phyloP scores from a whole-genome alignment of 2,329 filamentous ascomycete genomes.

The Dendryphion nanum region DNA sequence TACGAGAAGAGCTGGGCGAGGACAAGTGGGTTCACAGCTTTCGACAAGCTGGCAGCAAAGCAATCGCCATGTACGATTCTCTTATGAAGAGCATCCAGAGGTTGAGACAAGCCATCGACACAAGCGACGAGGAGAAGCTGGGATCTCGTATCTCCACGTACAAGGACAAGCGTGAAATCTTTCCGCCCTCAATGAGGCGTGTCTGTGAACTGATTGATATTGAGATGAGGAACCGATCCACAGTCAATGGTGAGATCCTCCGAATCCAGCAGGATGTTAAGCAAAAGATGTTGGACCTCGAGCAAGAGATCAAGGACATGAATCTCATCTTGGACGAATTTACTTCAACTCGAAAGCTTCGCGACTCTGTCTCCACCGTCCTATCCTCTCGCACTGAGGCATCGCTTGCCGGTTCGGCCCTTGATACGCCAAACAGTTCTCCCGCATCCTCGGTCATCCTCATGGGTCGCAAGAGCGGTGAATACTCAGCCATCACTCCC shows the following conservation, averaged over 20 bases:
- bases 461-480: slow-evolving; percentile 52
- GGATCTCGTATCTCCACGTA: slow-evolving; percentile 79
- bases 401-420: slow-evolving; percentile 66
- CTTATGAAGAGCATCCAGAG: slow-evolving; percentile 84
- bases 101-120: slow-evolving; percentile 75
- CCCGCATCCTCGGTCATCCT: slow-evolving; percentile 65
- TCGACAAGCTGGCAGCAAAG: slow-evolving; percentile 85
- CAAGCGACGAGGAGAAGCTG: slow-evolving; percentile 64
- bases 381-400: slow-evolving; percentile 69
- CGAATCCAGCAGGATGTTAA: slow-evolving; percentile 83
- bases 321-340: slow-evolving; percentile 71
- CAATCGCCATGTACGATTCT: slow-evolving; percentile 95
- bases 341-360: slow-evolving; percentile 68
- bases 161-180: slow-evolving; percentile 91
- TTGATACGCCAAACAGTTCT: slow-evolving; percentile 61
- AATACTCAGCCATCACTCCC: slow-evolving; percentile 46
- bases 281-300: slow-evolving; percentile 74
- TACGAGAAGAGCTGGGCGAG: slow-evolving; percentile 88
- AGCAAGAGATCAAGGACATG: slow-evolving; percentile 73
- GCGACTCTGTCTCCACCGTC: slow-evolving; percentile 92
- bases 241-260: slow-evolving; percentile 93
- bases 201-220: slow-evolving; percentile 92
- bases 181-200: slow-evolving; percentile 87
- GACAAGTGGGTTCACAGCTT: slow-evolving; percentile 97
- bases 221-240: slow-evolving; percentile 91